Base-by-base conservation (phyloP, 225 moss, liverwort and hornwort species). In the Bryum argenteum region DNA sequence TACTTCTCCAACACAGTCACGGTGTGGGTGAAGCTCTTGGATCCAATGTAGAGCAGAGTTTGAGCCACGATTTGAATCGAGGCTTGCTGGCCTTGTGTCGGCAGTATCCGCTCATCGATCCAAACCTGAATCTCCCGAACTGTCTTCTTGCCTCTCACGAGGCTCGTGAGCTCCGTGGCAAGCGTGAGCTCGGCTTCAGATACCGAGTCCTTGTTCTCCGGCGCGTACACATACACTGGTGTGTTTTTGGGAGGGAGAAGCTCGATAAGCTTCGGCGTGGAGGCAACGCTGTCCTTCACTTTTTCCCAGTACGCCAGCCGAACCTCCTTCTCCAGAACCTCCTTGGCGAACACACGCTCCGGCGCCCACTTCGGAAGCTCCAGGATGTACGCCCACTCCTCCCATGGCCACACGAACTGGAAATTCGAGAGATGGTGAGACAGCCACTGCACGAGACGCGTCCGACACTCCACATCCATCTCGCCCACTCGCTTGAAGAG, bases 331-430 rank as follows among this genome's bases (percentile, higher is more conserved):
- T 98, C 94, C 37, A 98, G 87, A 20, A 98, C 94, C 62, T 94
- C 98, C 76, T 92, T 89, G 11, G 84, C 91, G 80, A 98, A 94
- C 16, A 98, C 89, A 28, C 94, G 92, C 76, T 87, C 91, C 5
- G 92, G 91, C 16, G 92, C 78, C 89, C 91, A 98, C 17, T 81
- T 84, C 3, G 98, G 91, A 28, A 88, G 82, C 24, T 94, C 92
- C 18, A 98, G 85, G 19, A 98, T 92, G 68, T 87, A 83, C 15
- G 88, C 84, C 98, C 98, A 98, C 63, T 98, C 98, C 63, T 92
- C 93, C 98, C 98, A 98, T 3, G 98, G 98, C 98, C 98, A 98
- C 41, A 98, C 94, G 56, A 98, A 98, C 81, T 98, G 94, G 67
- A 98, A 98, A 67, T 94, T 98, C 8, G 98, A 94, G 38, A 98